Evolutionary conservation across 441 rosid genomes (phyloP), one percentile per base, ranked within the genome.

Genomic region (Populus hybrid): DNA sequence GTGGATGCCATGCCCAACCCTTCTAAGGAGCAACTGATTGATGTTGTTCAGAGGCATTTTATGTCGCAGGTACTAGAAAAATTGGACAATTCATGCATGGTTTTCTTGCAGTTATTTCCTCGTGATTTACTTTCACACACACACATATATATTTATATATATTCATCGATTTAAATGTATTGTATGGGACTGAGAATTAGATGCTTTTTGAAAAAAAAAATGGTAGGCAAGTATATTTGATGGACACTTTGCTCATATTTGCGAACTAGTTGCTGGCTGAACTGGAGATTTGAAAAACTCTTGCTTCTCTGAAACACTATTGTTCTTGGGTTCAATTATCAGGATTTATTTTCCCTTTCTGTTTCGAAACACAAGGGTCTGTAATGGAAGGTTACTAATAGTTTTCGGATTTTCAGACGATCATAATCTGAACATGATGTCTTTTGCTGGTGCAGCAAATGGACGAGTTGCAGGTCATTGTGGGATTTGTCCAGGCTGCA

Each of bases 401-500:
- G 65, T 10, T 61, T 61, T 61, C 65, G 2, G n/a, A 9, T 21
- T 61, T 61, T n/a, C 26, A n/a, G 26, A 61, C 10, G 1, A 21
- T 61, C 24, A 21, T 63, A 63, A 23, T 21, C 66, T 63, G 28
- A 61, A 63, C 26, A 65, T 18, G 8, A 36, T 74, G 28, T 32
- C 16, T 16, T 78, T 35, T 64, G 68, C 61, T 83, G 69, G 71
- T 79, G 84, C 77, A 96, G 98, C 89, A 91, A 88, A 86, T 94
- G 97, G 99, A 96, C 68, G 99, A 96, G 97, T 83, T 93, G 90
- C 99, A 94, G 84, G 99, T 95, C 40, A 90, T 94, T 11, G 86
- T 89, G 79, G 99, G 98, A 73, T 94, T 96, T 63, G 98, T 94
- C 81, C 94, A 94, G 70, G 97, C 98, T 0, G 97, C 98, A 2